Evolutionary conservation across 768 basidiomycete species (phyloP).

Genomic region (Suillus occidentalis): DNA sequence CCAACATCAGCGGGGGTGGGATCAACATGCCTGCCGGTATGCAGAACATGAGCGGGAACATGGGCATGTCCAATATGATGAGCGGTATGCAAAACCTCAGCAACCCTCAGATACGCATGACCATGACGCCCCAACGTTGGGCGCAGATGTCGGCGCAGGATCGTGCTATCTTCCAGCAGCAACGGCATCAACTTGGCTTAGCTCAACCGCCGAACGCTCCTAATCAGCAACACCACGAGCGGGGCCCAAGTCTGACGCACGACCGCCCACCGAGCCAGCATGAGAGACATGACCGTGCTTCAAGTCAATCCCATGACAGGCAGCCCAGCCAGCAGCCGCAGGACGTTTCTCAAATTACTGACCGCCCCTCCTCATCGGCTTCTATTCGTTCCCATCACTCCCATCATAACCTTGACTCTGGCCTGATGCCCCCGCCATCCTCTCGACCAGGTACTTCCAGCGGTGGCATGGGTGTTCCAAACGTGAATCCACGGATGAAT

Average conservation of each 20-base stretch:
- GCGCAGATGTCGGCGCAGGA: conserved; percentile 31
- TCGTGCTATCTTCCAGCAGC: conserved; percentile 29
- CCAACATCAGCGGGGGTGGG: conserved; percentile 8
- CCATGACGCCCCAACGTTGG: conserved; percentile 25
- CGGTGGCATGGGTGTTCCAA: conserved; percentile 15
- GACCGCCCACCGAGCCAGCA: conserved; percentile 27
- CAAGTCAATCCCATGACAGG: conserved; percentile 25
- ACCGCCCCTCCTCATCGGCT: conserved; percentile 29
- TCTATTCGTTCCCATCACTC: conserved; percentile 30
- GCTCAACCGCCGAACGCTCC: conserved; percentile 17
- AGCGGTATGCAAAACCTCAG: conserved; percentile 7
- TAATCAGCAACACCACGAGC: conserved; percentile 20
- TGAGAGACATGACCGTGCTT: conserved; percentile 24
- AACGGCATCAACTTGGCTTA: conserved; percentile 22
- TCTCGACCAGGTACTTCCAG: conserved; percentile 30
- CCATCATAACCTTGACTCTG: conserved; percentile 21
- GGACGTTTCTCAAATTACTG: conserved; percentile 7
- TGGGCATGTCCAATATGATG: conserved; percentile 15
- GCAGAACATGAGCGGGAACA: conserved; percentile 23
- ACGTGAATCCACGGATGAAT: conserved; percentile 25
- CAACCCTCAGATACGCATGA: conserved; percentile 19
- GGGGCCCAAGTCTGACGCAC: conserved; percentile 20
- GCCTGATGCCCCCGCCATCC: conserved; percentile 23
- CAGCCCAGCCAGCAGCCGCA: conserved; percentile 9
- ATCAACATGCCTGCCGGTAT: conserved; percentile 28